phyloP scores from a whole-genome alignment of 495 filamentous ascomycete species.

The Daldinia loculata region DNA sequence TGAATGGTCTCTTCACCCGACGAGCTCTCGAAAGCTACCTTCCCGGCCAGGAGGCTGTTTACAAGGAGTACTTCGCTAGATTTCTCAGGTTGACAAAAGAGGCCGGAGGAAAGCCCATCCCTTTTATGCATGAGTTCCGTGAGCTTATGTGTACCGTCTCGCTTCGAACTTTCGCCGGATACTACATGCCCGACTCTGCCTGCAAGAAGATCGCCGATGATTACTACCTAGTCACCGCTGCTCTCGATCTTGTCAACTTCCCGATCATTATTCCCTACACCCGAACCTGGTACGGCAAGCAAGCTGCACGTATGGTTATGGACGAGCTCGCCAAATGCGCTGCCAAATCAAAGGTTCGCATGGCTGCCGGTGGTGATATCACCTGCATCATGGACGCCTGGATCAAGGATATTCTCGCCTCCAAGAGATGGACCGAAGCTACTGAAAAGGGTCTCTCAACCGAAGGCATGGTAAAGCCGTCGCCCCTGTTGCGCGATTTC shows the following conservation, averaged over 20 bases:
- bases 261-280: slow-evolving; percentile 97
- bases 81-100: slow-evolving; percentile 80
- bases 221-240: slow-evolving; percentile 95
- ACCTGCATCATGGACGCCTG: slow-evolving; percentile 95
- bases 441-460: slow-evolving; percentile 72
- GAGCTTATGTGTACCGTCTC: slow-evolving; percentile 96
- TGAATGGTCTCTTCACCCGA: slow-evolving; percentile 94
- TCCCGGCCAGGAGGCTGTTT: slow-evolving; percentile 90
- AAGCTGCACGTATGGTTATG: slow-evolving; percentile 90
- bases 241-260: slow-evolving; percentile 97
- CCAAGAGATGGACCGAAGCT: slow-evolving; percentile 75
- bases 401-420: slow-evolving; percentile 86
- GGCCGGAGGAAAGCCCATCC: slow-evolving; percentile 72
- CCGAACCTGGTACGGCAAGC: slow-evolving; percentile 97
- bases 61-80: slow-evolving; percentile 82
- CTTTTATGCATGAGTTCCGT: slow-evolving; percentile 93
- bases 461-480: slow-evolving; percentile 78
- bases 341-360: slow-evolving; percentile 89
- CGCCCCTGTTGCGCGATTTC: slow-evolving; percentile 83
- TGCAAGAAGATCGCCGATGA: slow-evolving; percentile 97
- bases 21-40: slow-evolving; percentile 88
- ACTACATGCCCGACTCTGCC: slow-evolving; percentile 88
- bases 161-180: slow-evolving; percentile 94
- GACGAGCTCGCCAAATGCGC: slow-evolving; percentile 90
- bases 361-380: slow-evolving; percentile 87